Conservation (phyloP, 1,139 yeast genomes). For the Candida anutae region DNA sequence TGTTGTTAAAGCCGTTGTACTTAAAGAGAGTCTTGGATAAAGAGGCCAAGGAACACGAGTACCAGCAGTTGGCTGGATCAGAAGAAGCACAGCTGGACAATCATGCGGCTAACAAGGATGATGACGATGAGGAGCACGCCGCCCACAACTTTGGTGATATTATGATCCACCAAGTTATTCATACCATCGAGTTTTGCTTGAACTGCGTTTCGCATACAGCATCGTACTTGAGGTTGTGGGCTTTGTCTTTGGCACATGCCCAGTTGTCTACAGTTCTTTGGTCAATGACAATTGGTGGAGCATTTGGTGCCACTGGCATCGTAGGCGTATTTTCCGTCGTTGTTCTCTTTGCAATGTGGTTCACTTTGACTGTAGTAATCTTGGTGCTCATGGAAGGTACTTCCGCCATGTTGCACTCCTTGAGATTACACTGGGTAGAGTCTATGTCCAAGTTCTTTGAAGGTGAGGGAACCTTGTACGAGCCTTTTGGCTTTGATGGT, state of each 20-base stretch:
- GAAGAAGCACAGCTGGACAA: conserved; percentile 10
- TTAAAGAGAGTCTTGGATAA: conserved; percentile 38
- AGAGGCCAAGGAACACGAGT: conserved; percentile 30
- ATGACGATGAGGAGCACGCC: conserved; percentile 46
- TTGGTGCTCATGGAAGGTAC: conserved; percentile 83
- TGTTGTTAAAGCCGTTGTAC: conserved; percentile 54
- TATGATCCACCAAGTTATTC: conserved; percentile 73
- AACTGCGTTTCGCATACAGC: conserved; percentile 79
- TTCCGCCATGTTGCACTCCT: conserved; percentile 78
- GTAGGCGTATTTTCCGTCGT: conserved; percentile 47
- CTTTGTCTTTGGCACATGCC: conserved; percentile 70
- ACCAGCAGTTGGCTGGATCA: conserved; percentile 15
- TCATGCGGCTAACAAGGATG: conserved; percentile 21
- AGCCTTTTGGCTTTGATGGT: conserved; percentile 54
- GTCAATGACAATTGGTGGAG: conserved; percentile 67
- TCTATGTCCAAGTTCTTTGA: conserved; percentile 80
- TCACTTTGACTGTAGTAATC: conserved; percentile 61
- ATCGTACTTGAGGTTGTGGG: conserved; percentile 73
- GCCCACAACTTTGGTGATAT: conserved; percentile 64
- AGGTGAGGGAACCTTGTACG: conserved; percentile 70
- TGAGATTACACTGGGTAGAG: conserved; percentile 84
- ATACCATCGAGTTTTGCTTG: conserved; percentile 71
- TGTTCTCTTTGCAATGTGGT: conserved; percentile 71
- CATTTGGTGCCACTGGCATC: conserved; percentile 43
- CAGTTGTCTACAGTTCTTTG: conserved; percentile 69